Percentiles rank a stretch among this genome's conserved stretches.
Evolutionary conservation across 768 basidiomycete genomes (phyloP).

Genomic region (Termitomyces titanicus): DNA sequence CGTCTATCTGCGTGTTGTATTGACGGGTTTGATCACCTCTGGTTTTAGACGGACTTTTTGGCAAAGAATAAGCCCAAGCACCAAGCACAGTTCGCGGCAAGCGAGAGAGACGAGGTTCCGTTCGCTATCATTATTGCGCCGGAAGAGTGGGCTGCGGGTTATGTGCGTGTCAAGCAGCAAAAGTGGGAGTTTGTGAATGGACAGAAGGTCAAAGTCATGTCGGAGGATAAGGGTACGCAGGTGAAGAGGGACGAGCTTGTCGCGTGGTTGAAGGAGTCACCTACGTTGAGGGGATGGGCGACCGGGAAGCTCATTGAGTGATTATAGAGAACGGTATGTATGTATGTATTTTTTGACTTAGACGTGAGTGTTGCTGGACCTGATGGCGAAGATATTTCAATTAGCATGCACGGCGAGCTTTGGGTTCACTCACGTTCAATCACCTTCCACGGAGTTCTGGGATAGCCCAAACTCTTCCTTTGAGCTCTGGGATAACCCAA

Average conservation of each 20-base stretch:
- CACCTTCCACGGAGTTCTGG: no score
- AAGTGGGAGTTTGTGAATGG: constrained; percentile 73
- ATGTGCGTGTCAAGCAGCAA: constrained; percentile 92
- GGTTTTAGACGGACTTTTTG: constrained; percentile 80
- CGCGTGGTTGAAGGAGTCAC: constrained; percentile 53
- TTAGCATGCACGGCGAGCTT: no score
- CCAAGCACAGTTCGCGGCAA: constrained; percentile 80
- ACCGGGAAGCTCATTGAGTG: constrained; percentile 22
- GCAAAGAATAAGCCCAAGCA: constrained; percentile 92
- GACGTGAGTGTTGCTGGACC: no score
- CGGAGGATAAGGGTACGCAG: constrained; percentile 59
- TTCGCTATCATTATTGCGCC: constrained; percentile 91
- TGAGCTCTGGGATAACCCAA: background rate
- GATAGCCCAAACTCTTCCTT: background rate
- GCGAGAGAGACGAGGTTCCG: constrained; percentile 89
- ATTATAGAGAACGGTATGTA: background rate
- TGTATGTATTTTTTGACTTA: no score
- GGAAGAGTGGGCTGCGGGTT: constrained; percentile 79
- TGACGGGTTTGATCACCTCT: background rate
- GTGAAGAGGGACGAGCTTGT: constrained; percentile 62
- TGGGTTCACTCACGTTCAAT: no score
- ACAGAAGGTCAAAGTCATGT: constrained; percentile 63
- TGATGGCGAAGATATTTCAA: no score
- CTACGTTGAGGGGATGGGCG: constrained; percentile 42
- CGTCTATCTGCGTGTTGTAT: background rate